A percentile compares a stretch with the other conserved stretches of the same genome.
These are phyloP conservation scores for Verticillium nubilum DNA, from an alignment of 2,329 filamentous ascomycete species.

Conservation along the genomic window DNA sequence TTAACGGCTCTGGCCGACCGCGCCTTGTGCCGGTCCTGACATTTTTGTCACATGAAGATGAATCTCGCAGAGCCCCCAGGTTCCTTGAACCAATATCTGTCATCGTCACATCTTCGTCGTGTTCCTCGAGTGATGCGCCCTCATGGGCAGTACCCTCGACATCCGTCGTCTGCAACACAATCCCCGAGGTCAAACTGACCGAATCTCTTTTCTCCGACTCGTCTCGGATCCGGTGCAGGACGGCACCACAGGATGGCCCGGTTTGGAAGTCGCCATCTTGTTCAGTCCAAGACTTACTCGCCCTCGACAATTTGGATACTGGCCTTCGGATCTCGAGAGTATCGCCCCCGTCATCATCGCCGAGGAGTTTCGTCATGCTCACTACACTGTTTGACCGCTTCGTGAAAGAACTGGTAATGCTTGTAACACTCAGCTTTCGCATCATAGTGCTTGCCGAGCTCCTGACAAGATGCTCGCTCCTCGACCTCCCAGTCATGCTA, in stretches of 20 bases:
- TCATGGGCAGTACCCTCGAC: not conserved
- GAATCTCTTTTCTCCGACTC: slow-evolving; percentile 15
- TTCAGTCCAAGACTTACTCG: slow-evolving; percentile 1
- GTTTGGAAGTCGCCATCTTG: slow-evolving; percentile 5
- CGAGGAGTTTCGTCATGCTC: slow-evolving; percentile 22
- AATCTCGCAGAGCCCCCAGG: not conserved
- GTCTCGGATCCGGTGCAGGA: slow-evolving; percentile 19
- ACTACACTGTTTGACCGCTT: slow-evolving; percentile 60
- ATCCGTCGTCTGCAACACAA: not conserved
- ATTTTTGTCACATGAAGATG: not conserved
- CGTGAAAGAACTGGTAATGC: slow-evolving; percentile 70
- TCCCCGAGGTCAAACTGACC: not conserved
- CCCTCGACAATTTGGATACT: slow-evolving; percentile 1
- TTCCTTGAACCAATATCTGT: not conserved
- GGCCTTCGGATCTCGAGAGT: not conserved
- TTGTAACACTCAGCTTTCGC: slow-evolving; percentile 78
- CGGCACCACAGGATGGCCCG: slow-evolving; percentile 9
- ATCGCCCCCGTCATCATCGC: slow-evolving; percentile 20
- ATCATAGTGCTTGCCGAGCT: slow-evolving; percentile 82
- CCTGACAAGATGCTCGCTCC: slow-evolving; percentile 67
- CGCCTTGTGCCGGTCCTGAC: not conserved
- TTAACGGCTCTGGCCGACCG: not conserved
- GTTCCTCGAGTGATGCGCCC: not conserved
- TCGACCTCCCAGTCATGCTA: slow-evolving; percentile 63
- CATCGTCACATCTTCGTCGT: not conserved